phyloP scores from a whole-genome alignment of 768 basidiomycete genomes.

The Lentinula guzmanii region DNA sequence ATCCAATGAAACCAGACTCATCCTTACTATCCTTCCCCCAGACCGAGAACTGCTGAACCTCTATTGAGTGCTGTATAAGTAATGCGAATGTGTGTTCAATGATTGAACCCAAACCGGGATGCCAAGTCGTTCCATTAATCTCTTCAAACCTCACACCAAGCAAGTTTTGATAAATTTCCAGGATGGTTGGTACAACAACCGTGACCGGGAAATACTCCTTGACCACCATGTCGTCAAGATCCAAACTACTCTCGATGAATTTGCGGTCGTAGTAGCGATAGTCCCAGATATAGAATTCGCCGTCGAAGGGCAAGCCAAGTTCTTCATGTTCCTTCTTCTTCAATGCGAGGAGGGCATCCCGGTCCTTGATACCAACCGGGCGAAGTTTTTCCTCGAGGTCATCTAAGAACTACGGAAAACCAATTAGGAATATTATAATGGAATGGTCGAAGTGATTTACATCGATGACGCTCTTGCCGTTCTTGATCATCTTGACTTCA shows the following conservation, averaged over 20 bases:
- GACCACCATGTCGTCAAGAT: conserved; percentile 70
- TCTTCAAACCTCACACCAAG: conserved; percentile 72
- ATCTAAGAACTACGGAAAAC: conserved; percentile 54
- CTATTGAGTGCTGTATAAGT: conserved; percentile 23
- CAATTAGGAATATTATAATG: not conserved
- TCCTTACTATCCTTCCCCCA: conserved; percentile 78
- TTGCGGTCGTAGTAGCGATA: conserved; percentile 71
- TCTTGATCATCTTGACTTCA: conserved; percentile 84
- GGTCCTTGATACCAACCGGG: conserved; percentile 67
- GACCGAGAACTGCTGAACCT: conserved; percentile 79
- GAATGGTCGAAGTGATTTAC: conserved; percentile 25
- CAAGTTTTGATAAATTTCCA: conserved; percentile 78
- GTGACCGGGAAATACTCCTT: conserved; percentile 90
- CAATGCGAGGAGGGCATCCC: conserved; percentile 57
- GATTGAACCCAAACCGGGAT: conserved; percentile 48
- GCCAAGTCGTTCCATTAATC: conserved; percentile 66
- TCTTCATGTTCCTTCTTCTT: conserved; percentile 71
- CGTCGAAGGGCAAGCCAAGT: conserved; percentile 57
- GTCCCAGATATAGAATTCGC: conserved; percentile 79
- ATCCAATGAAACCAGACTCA: conserved; percentile 70
- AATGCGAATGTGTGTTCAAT: not conserved
- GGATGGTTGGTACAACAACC: conserved; percentile 75
- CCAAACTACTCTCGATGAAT: conserved; percentile 59
- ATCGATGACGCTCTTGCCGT: conserved; percentile 50
- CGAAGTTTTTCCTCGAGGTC: conserved; percentile 70